A percentile compares a stretch with the other conserved stretches of the same genome.
Conservation (phyloP, 805 yeast genomes). For the Clavispora santaluciae region DNA sequence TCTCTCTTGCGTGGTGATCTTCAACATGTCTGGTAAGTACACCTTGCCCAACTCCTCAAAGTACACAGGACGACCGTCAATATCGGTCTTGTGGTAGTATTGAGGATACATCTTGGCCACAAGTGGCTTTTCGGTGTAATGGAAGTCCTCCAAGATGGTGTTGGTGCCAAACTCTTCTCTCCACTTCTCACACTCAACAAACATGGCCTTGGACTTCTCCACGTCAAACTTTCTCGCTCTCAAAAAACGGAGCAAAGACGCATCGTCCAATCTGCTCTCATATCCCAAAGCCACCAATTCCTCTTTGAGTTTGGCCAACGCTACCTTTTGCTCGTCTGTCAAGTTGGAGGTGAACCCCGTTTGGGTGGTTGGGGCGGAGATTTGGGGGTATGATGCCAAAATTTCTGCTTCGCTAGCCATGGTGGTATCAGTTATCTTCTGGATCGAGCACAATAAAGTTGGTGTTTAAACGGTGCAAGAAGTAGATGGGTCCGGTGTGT, state of each 20-base stretch:
- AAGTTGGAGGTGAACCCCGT: slow-evolving; percentile 82
- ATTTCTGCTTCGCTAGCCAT: slow-evolving; percentile 32
- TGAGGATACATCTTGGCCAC: slow-evolving; percentile 93
- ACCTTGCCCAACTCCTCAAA: slow-evolving; percentile 91
- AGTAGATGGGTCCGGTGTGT: background rate
- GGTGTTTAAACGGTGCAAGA: background rate
- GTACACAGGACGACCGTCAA: slow-evolving; percentile 95
- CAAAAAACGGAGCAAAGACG: slow-evolving; percentile 76
- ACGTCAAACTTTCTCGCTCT: slow-evolving; percentile 95
- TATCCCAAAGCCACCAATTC: slow-evolving; percentile 61
- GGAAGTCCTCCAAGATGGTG: slow-evolving; percentile 81
- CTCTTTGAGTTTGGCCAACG: slow-evolving; percentile 54
- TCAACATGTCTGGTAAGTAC: slow-evolving; percentile 84
- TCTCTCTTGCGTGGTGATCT: slow-evolving; percentile 90
- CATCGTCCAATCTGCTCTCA: slow-evolving; percentile 79
- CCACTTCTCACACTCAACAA: slow-evolving; percentile 85
- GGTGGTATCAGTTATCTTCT: slow-evolving; percentile 1
- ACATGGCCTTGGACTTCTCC: slow-evolving; percentile 76
- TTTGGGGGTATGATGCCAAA: slow-evolving; percentile 66
- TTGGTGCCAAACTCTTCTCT: slow-evolving; percentile 81
- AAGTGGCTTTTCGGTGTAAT: slow-evolving; percentile 85
- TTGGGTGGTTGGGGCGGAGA: slow-evolving; percentile 52
- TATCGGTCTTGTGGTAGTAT: slow-evolving; percentile 95
- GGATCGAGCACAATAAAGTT: background rate
- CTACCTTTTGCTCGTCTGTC: slow-evolving; percentile 60